Evolutionary conservation across 306 rosid genomes (phyloP).

Genomic region (Citrullus colocynthis): DNA sequence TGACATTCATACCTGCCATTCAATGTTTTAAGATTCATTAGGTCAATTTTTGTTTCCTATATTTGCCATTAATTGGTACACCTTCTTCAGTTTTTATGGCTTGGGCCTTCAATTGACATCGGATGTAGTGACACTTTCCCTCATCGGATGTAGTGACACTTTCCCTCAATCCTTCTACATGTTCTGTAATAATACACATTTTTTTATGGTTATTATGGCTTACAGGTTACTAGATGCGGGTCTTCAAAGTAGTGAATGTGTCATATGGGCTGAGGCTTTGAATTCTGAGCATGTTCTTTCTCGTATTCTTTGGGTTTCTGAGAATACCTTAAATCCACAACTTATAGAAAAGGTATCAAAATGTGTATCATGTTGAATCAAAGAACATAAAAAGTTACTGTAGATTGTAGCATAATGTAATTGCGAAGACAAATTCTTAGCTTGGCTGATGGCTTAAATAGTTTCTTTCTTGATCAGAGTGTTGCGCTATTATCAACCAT

Average conservation of each 20-base stretch:
- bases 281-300: constrained; percentile 42
- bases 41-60: background rate
- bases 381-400: background rate
- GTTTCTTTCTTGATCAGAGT: constrained; percentile 41
- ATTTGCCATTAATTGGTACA: background rate
- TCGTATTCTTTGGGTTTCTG: constrained; percentile 71
- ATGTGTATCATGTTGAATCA: background rate
- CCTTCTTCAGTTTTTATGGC: background rate
- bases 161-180: background rate
- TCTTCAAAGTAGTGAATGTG: constrained; percentile 50
- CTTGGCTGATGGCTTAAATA: constrained; percentile 7
- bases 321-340: constrained; percentile 64
- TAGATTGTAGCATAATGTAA: background rate
- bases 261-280: constrained; percentile 56
- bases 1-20: background rate
- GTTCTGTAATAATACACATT: background rate
- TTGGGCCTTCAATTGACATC: background rate
- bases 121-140: background rate
- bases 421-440: background rate
- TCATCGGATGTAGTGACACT: background rate
- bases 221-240: constrained; percentile 54
- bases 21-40: background rate
- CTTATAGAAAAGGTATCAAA: constrained; percentile 76
- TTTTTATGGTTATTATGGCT: constrained; percentile 4
- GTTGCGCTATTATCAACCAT: constrained; percentile 57